These are phyloP conservation scores for Claviceps arundinis DNA, from an alignment of 2,329 filamentous ascomycete genomes.

Conservation along the genomic window DNA sequence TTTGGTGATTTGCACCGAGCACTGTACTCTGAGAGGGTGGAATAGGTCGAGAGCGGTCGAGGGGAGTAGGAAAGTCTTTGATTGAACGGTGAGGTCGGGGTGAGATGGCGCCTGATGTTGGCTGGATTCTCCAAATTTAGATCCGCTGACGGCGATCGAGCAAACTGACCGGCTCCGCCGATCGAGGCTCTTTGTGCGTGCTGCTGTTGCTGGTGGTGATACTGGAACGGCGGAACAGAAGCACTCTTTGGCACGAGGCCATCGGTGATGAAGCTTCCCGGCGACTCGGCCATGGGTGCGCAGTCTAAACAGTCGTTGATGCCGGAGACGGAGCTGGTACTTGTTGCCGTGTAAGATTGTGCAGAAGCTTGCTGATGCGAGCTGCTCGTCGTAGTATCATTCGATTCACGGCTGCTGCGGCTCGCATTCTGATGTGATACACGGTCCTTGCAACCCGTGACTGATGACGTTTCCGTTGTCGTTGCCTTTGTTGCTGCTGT, in stretches of 20 bases:
- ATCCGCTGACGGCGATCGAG: conserved; percentile 36
- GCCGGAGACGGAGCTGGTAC: conserved; percentile 41
- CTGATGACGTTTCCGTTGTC: conserved; percentile 15
- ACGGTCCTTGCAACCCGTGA: conserved; percentile 19
- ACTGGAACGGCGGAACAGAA: conserved; percentile 45
- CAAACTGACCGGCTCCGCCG: conserved; percentile 19
- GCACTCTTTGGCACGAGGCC: conserved; percentile 27
- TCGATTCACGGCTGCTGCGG: conserved; percentile 40
- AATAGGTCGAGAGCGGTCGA: conserved; percentile 66
- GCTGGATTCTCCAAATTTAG: conserved; percentile 32
- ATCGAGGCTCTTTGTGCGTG: conserved; percentile 29
- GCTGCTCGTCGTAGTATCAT: conserved; percentile 33
- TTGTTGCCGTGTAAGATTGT: conserved; percentile 41
- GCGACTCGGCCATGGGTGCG: conserved; percentile 30
- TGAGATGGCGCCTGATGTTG: conserved; percentile 47
- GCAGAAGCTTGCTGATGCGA: conserved; percentile 34
- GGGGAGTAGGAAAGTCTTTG: conserved; percentile 46
- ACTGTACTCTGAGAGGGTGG: conserved; percentile 55
- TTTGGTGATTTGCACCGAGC: conserved; percentile 49
- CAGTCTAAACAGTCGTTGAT: conserved; percentile 33
- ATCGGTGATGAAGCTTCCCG: conserved; percentile 37
- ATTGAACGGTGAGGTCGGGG: conserved; percentile 41
- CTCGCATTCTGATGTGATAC: conserved; percentile 23
- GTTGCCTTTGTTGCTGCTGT: background rate
- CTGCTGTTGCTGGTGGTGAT: conserved; percentile 42